A percentile compares a stretch with the other conserved stretches of the same genome.
Evolutionary conservation across 2,329 filamentous ascomycete genomes (phyloP).

Genomic region (Aspergillus sp.): DNA sequence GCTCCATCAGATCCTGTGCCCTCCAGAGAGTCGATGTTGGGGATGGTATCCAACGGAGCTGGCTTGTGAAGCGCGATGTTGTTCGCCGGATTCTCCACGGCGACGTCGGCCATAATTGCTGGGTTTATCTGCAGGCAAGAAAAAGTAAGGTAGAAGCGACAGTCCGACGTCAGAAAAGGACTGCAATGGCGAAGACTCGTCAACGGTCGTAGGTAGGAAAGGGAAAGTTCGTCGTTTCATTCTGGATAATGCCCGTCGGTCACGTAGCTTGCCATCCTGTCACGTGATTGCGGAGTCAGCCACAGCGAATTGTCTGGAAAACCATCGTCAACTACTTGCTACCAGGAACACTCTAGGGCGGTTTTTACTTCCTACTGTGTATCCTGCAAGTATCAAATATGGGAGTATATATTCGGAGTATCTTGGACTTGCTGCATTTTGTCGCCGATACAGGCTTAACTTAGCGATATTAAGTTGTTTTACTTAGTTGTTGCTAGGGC

Average conservation of each 20-base stretch:
- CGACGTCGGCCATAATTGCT: conserved; percentile 69
- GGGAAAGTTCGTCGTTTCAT: conserved; percentile 1
- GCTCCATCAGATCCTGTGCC: conserved; percentile 70
- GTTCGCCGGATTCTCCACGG: conserved; percentile 72
- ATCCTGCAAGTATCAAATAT: too few species aligned
- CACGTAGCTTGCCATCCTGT: neutral
- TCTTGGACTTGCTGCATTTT: too few species aligned
- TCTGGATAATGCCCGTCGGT: conserved; percentile 1
- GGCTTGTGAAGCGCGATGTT: conserved; percentile 69
- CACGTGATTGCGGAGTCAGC: neutral
- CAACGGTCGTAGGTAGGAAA: conserved; percentile 5
- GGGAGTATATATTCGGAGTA: too few species aligned
- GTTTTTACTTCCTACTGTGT: too few species aligned
- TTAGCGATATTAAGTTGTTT: too few species aligned
- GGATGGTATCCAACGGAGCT: conserved; percentile 66
- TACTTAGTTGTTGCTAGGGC: too few species aligned
- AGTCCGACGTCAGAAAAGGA: neutral
- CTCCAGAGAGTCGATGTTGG: conserved; percentile 83
- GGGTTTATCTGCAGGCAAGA: neutral
- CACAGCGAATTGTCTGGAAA: neutral
- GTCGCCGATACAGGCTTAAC: too few species aligned
- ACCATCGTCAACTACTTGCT: neutral
- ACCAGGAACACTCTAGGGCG: neutral
- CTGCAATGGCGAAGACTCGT: neutral
- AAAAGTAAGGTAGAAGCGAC: neutral